phyloP scores from a whole-genome alignment of 345 rosid species.

The Linum usitatissimum region DNA sequence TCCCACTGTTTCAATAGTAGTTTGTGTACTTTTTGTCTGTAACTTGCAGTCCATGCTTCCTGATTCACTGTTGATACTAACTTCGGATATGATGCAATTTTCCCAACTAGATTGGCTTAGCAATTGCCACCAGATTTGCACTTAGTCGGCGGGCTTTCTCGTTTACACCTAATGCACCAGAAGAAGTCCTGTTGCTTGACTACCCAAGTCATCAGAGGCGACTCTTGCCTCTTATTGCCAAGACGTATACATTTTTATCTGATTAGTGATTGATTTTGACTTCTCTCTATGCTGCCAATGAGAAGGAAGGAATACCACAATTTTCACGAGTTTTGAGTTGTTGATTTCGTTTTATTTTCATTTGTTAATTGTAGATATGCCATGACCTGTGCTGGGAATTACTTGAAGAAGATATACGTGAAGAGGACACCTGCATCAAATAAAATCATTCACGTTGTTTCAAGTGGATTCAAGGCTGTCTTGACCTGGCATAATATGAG shows the following conservation, averaged over 20 bases:
- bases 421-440: constrained; percentile 68
- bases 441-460: constrained; percentile 69
- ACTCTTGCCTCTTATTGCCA: constrained; percentile 86
- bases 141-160: constrained; percentile 85
- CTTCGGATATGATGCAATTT: background rate
- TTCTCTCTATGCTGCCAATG: background rate
- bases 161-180: constrained; percentile 52
- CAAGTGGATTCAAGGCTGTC: constrained; percentile 77
- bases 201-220: constrained; percentile 91
- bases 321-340: background rate
- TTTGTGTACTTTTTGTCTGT: background rate
- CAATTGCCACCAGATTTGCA: constrained; percentile 72
- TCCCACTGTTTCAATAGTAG: too few relatives aligned
- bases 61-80: background rate
- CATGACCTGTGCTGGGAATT: constrained; percentile 61
- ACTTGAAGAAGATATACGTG: constrained; percentile 65
- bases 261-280: background rate
- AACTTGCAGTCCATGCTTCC: background rate
- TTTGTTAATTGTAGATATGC: constrained; percentile 45
- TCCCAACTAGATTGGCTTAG: constrained; percentile 50
- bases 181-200: constrained; percentile 86
- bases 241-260: constrained; percentile 39
- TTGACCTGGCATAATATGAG: constrained; percentile 89
- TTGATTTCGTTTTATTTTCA: background rate
- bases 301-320: background rate